Percentiles rank a stretch among this genome's conserved stretches.
These are phyloP conservation scores for Globisporangium cystogenes DNA, from an alignment of 352 stramenopile genomes.

Conservation along the genomic window DNA sequence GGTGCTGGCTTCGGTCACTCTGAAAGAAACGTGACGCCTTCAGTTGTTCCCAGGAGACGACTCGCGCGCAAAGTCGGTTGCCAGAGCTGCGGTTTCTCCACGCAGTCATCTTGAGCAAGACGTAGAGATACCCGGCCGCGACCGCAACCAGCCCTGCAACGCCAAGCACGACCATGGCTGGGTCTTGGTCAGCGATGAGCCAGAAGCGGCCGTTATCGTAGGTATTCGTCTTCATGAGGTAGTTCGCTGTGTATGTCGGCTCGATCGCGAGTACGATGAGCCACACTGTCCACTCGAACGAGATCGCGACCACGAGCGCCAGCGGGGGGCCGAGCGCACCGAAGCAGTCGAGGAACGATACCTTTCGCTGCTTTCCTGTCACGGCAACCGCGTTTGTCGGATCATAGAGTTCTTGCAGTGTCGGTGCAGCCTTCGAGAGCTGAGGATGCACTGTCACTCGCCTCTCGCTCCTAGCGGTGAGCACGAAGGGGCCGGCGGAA, in stretches of 20 bases:
- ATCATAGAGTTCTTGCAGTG: neutral
- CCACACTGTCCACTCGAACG: conserved; percentile 25
- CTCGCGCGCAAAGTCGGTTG: neutral
- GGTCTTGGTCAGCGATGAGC: conserved; percentile 20
- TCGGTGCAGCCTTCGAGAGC: neutral
- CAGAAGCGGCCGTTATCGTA: conserved; percentile 50
- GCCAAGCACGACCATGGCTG: conserved; percentile 9
- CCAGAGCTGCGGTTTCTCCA: conserved; percentile 3
- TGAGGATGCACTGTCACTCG: no score
- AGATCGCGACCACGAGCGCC: conserved; percentile 13
- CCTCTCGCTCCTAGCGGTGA: neutral
- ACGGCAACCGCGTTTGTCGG: neutral
- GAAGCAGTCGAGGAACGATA: conserved; percentile 18
- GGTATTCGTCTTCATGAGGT: conserved; percentile 36
- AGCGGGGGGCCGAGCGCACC: conserved; percentile 14
- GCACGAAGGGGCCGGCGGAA: neutral
- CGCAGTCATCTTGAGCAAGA: conserved; percentile 22
- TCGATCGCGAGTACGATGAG: conserved; percentile 20
- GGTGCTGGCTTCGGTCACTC: conserved; percentile 10
- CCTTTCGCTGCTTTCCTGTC: neutral
- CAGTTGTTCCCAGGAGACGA: neutral
- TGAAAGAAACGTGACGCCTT: neutral
- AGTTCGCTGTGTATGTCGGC: conserved; percentile 30
- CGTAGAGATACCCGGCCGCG: conserved; percentile 13
- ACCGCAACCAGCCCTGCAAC: conserved; percentile 12